These are phyloP conservation scores for Phaeophleospora eucalypticola DNA, from an alignment of 2,329 filamentous ascomycete species.

Conservation along the genomic window DNA sequence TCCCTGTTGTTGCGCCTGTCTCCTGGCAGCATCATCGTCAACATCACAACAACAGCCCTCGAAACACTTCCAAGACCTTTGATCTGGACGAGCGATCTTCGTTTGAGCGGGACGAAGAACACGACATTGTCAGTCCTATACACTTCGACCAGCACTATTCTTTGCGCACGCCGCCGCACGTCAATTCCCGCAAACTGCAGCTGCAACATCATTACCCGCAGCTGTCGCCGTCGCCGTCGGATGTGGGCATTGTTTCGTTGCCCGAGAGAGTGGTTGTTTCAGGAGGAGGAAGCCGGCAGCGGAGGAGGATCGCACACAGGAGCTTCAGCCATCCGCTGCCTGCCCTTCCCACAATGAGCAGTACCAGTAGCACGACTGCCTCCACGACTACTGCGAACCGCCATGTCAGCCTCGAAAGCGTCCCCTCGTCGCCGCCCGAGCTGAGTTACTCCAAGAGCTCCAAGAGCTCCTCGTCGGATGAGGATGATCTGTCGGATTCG, in stretches of 20 bases:
- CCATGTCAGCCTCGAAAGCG: conserved; percentile 16
- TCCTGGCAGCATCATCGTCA: too few species aligned
- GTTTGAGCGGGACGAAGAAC: too few species aligned
- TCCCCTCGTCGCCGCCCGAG: conserved; percentile 24
- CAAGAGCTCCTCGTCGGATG: conserved; percentile 70
- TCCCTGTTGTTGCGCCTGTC: background rate
- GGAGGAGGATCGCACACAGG: conserved; percentile 10
- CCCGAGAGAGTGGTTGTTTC: conserved; percentile 15
- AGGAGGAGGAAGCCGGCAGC: conserved; percentile 1
- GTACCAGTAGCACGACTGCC: background rate
- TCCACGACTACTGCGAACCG: conserved; percentile 13
- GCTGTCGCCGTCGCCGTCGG: background rate
- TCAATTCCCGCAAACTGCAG: too few species aligned
- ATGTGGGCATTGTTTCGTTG: conserved; percentile 1
- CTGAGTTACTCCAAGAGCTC: conserved; percentile 77
- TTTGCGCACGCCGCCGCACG: too few species aligned
- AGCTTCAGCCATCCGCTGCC: conserved; percentile 14
- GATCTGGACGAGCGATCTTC: too few species aligned
- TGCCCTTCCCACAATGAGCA: background rate
- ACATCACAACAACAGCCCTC: too few species aligned
- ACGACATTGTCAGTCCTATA: too few species aligned
- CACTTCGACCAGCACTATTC: too few species aligned
- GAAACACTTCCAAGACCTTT: too few species aligned
- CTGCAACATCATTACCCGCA: too few species aligned
- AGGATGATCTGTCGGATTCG: conserved; percentile 41